These are phyloP conservation scores for Curvularia sp. DNA, from an alignment of 2,329 filamentous ascomycete species.

Conservation along the genomic window DNA sequence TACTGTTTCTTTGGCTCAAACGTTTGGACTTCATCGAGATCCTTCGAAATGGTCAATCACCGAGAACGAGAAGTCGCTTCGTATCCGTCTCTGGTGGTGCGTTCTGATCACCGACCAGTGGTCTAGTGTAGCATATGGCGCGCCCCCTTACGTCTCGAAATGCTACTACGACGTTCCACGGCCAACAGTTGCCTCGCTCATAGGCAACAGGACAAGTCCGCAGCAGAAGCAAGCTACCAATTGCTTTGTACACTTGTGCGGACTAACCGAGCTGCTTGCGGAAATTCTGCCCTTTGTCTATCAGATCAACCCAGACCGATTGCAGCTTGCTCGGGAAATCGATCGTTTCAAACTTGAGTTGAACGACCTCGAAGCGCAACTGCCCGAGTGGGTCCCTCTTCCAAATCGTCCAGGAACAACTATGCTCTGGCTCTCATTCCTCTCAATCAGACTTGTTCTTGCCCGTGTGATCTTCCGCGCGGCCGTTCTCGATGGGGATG, in stretches of 20 bases:
- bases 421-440: constrained; percentile 52
- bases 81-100: constrained; percentile 64
- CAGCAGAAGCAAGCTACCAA: constrained; percentile 56
- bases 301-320: constrained; percentile 41
- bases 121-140: constrained; percentile 64
- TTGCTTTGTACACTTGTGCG: constrained; percentile 62
- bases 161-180: constrained; percentile 64
- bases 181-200: constrained; percentile 55
- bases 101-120: constrained; percentile 65
- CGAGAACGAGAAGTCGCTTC: constrained; percentile 58
- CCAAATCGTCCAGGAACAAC: constrained; percentile 42
- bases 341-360: constrained; percentile 44
- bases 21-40: constrained; percentile 63
- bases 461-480: constrained; percentile 46
- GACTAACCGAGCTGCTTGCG: constrained; percentile 54
- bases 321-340: constrained; percentile 38
- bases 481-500: constrained; percentile 35
- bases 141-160: constrained; percentile 61
- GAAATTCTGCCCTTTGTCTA: constrained; percentile 51
- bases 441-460: constrained; percentile 51
- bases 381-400: constrained; percentile 46
- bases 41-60: constrained; percentile 61
- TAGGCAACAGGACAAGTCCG: constrained; percentile 46
- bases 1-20: constrained; percentile 62
- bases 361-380: constrained; percentile 43